phyloP scores from a whole-genome alignment of 139 green algal species.

The Micractinium conductrix region DNA sequence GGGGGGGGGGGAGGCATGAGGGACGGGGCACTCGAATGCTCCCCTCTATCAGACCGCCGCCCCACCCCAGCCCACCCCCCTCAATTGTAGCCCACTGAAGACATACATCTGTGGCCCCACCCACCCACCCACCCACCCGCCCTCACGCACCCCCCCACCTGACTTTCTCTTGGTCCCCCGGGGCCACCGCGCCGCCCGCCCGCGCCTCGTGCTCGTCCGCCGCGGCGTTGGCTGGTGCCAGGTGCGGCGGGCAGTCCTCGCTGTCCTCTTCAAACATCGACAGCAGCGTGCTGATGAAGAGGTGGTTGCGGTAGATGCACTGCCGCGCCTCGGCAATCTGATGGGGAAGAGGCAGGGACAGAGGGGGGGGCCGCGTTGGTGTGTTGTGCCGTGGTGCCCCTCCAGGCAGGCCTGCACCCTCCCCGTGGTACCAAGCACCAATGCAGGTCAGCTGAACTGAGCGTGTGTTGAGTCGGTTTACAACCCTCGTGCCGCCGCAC shows the following conservation, averaged over 20 bases:
- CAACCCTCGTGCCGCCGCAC: neutral
- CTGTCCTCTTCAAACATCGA: constrained; percentile 12
- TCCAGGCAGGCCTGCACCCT: no score
- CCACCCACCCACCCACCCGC: neutral
- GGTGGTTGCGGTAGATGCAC: constrained; percentile 66
- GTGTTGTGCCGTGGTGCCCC: neutral
- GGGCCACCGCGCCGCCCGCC: constrained; percentile 1
- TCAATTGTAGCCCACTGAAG: neutral
- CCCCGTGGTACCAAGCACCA: no score
- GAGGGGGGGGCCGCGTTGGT: neutral
- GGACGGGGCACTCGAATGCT: neutral
- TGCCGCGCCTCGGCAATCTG: constrained; percentile 29
- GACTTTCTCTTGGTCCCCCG: constrained; percentile 52
- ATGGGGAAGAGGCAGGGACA: no score
- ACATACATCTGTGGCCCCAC: neutral
- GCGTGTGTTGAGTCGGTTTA: neutral
- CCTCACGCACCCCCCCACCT: no score
- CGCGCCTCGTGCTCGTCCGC: constrained; percentile 27
- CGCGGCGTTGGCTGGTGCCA: constrained; percentile 36
- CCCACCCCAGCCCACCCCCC: neutral
- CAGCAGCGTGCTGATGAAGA: constrained; percentile 69
- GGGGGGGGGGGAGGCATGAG: neutral
- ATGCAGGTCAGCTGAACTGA: neutral
- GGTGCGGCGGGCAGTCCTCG: neutral
- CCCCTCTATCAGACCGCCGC: neutral